A percentile compares a stretch with the other conserved stretches of the same genome.
These are phyloP conservation scores for Termitomyces sp. DNA, from an alignment of 768 basidiomycete species.

Conservation along the genomic window DNA sequence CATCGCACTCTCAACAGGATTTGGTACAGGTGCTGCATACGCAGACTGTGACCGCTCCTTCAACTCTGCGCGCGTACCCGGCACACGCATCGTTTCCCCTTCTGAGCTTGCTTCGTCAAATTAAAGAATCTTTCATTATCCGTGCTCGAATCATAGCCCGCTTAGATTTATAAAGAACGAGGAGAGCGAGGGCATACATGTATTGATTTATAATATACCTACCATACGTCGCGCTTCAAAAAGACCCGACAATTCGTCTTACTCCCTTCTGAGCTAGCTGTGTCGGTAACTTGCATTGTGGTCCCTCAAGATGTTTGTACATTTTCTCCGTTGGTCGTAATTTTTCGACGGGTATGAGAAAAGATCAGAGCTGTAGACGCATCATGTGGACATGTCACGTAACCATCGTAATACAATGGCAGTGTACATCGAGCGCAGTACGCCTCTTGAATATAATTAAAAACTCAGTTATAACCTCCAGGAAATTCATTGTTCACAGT, in stretches of 20 bases:
- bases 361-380: no score
- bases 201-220: no score
- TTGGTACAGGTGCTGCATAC: constrained; percentile 83
- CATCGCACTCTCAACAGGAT: constrained; percentile 79
- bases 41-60: constrained; percentile 92
- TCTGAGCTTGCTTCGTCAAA: constrained; percentile 16
- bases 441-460: neutral
- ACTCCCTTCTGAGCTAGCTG: no score
- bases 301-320: no score
- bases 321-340: no score
- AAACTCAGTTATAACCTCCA: neutral
- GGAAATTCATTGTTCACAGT: neutral
- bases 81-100: constrained; percentile 64
- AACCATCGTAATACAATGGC: no score
- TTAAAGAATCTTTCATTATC: neutral
- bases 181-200: neutral
- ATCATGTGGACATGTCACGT: no score
- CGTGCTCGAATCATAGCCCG: neutral
- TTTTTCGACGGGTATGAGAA: no score
- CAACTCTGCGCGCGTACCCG: constrained; percentile 85
- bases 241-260: no score
- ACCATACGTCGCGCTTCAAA: no score
- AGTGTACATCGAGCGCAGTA: neutral
- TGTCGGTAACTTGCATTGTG: no score
- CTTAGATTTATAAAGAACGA: neutral